phyloP scores from a whole-genome alignment of 169 alveolate species.

The Cardiosporidium cionae region DNA sequence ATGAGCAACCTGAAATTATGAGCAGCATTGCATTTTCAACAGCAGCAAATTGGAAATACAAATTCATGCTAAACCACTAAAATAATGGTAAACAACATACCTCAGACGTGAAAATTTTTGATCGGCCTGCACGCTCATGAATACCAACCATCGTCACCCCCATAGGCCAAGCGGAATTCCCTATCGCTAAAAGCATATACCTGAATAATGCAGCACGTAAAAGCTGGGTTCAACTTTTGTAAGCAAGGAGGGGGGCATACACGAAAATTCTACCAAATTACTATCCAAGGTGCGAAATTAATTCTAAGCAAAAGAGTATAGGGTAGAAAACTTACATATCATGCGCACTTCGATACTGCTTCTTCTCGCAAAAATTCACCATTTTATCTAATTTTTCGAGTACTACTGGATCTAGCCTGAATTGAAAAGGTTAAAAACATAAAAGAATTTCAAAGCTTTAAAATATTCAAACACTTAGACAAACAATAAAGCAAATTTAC shows the following conservation, averaged over 20 bases:
- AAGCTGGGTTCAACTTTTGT: no score
- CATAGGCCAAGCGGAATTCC: constrained; percentile 91
- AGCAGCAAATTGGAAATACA: no score
- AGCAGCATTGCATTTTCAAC: neutral
- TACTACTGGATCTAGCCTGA: constrained; percentile 36
- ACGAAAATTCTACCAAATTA: no score
- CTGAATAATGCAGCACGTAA: constrained; percentile 25
- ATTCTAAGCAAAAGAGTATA: neutral
- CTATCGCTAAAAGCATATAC: constrained; percentile 79
- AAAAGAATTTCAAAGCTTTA: no score
- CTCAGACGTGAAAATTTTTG: constrained; percentile 65
- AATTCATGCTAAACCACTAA: no score
- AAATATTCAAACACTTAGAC: no score
- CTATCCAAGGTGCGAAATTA: no score
- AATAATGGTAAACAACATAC: neutral
- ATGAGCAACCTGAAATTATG: constrained; percentile 68
- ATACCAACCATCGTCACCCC: constrained; percentile 92
- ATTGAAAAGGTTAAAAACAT: neutral
- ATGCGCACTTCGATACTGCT: constrained; percentile 75
- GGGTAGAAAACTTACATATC: constrained; percentile 33
- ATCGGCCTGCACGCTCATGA: constrained; percentile 86
- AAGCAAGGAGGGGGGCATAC: no score
- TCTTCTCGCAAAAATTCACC: constrained; percentile 60
- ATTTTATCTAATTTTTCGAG: constrained; percentile 50
- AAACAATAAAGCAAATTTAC: no score